A percentile compares a stretch with the other conserved stretches of the same genome.
These are phyloP conservation scores for Hanseniaspora valbyensis DNA, from an alignment of 805 yeast genomes.

Conservation along the genomic window DNA sequence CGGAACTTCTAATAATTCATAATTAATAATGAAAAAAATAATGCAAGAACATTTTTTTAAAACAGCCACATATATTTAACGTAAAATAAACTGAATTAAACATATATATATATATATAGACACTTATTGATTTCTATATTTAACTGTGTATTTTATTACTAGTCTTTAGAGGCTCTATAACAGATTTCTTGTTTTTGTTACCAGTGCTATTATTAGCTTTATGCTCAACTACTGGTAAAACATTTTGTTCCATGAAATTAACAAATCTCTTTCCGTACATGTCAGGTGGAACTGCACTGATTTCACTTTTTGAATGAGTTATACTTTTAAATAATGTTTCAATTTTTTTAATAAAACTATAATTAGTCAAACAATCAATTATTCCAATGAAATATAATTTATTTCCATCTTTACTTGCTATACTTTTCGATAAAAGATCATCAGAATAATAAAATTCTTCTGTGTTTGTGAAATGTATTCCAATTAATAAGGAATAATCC, in stretches of 20 bases:
- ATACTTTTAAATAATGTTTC: conserved; percentile 81
- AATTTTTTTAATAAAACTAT: conserved; percentile 57
- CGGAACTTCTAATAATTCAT: no score
- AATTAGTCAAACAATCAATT: conserved; percentile 83
- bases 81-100: no score
- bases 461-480: conserved; percentile 53
- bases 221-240: not conserved
- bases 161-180: no score
- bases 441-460: conserved; percentile 29
- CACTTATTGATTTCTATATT: not conserved
- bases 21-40: no score
- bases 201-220: not conserved
- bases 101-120: no score
- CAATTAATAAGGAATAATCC: conserved; percentile 89
- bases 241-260: conserved; percentile 36
- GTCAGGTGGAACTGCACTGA: conserved; percentile 80
- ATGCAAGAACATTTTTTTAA: no score
- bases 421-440: conserved; percentile 17
- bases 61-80: no score
- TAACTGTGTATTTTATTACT: no score
- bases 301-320: conserved; percentile 52
- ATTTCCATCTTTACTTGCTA: conserved; percentile 22
- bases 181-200: not conserved
- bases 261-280: conserved; percentile 86
- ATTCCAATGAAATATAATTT: conserved; percentile 83